Percentiles rank a stretch among this genome's conserved stretches.
phyloP scores from a whole-genome alignment of 768 basidiomycete genomes.

The Suillus americanus region DNA sequence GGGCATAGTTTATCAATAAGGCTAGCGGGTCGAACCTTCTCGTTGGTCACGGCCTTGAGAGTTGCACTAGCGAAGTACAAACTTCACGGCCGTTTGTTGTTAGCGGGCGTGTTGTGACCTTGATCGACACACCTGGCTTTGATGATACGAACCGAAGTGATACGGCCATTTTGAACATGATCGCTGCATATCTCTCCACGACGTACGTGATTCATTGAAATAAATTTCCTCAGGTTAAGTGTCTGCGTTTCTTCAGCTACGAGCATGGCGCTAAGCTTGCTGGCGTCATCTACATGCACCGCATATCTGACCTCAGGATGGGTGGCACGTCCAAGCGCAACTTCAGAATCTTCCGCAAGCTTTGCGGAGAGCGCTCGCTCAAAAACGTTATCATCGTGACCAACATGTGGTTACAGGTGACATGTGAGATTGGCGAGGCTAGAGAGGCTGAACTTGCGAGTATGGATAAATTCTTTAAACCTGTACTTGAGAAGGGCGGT shows the following conservation, averaged over 20 bases:
- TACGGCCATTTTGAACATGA: constrained; percentile 43
- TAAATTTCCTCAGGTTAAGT: neutral
- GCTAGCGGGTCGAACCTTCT: constrained; percentile 41
- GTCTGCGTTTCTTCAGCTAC: constrained; percentile 18
- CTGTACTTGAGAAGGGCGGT: constrained; percentile 50
- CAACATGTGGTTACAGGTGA: constrained; percentile 51
- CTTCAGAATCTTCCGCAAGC: constrained; percentile 49
- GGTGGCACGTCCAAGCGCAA: constrained; percentile 49
- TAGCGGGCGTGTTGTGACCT: constrained; percentile 36
- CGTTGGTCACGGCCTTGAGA: constrained; percentile 40
- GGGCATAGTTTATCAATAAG: constrained; percentile 45
- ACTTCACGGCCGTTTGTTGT: constrained; percentile 38
- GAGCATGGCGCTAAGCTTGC: constrained; percentile 41
- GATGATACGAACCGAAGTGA: constrained; percentile 46
- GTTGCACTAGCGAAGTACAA: constrained; percentile 44
- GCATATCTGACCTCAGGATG: constrained; percentile 50
- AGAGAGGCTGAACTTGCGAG: constrained; percentile 46
- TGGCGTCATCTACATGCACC: constrained; percentile 56
- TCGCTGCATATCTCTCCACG: constrained; percentile 30
- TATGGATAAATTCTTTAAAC: constrained; percentile 49
- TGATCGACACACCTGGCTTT: constrained; percentile 58
- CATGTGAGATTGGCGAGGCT: constrained; percentile 34
- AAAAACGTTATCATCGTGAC: constrained; percentile 52
- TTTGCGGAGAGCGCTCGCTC: constrained; percentile 53
- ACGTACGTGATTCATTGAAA: constrained; percentile 1